A percentile compares a stretch with the other conserved stretches of the same genome.
Conservation (phyloP, 768 basidiomycete species). For the Suillus tomentosus region DNA sequence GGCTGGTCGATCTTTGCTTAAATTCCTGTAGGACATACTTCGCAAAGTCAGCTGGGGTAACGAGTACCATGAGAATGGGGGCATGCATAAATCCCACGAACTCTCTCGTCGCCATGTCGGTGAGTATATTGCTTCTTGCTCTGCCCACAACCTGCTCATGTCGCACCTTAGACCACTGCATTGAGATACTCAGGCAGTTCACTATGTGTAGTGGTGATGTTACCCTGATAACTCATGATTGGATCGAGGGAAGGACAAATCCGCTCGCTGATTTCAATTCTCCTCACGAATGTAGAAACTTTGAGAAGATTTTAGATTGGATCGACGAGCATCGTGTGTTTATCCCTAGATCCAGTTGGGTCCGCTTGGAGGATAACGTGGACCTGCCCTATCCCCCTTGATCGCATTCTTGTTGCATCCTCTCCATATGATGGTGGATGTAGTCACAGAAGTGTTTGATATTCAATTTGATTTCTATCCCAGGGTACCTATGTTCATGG, state of each 20-base stretch:
- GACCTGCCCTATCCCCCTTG: not conserved
- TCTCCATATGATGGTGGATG: not conserved
- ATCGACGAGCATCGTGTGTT: not conserved
- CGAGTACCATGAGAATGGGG: conserved; percentile 1
- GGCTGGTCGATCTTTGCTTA: not conserved
- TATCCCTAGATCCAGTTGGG: not conserved
- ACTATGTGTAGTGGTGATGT: conserved; percentile 16
- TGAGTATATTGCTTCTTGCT: not conserved
- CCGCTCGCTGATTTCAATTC: conserved; percentile 3
- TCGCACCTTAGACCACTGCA: conserved; percentile 11
- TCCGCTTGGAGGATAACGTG: not conserved
- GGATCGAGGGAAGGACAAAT: not conserved
- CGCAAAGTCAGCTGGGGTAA: conserved; percentile 14
- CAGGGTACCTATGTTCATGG: not conserved
- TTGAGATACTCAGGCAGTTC: conserved; percentile 15
- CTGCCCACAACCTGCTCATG: not conserved
- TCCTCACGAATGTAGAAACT: conserved; percentile 3
- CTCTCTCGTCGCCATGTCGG: conserved; percentile 8
- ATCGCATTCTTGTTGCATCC: not conserved
- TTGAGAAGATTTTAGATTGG: not conserved
- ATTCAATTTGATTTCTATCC: not conserved
- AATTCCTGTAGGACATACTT: conserved; percentile 10
- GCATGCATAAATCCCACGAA: conserved; percentile 3
- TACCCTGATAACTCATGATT: conserved; percentile 14
- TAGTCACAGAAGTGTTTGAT: not conserved